phyloP scores from a whole-genome alignment of 805 yeast genomes.

The Yarrowia sp. region DNA sequence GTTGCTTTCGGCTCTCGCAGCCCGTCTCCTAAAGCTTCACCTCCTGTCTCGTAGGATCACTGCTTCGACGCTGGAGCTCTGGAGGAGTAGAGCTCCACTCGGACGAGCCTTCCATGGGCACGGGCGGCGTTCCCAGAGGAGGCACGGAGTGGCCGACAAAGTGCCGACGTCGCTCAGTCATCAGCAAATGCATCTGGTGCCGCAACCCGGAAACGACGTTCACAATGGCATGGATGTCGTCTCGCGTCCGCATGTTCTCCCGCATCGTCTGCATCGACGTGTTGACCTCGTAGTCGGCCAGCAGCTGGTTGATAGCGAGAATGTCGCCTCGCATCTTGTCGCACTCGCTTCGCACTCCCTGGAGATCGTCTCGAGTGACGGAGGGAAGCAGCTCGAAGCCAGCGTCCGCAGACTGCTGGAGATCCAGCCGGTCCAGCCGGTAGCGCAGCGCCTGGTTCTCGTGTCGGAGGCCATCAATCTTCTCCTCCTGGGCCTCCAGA shows the following conservation, averaged over 20 bases:
- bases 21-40: constrained; percentile 27
- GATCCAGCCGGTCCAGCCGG: constrained; percentile 34
- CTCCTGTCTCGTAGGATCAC: constrained; percentile 28
- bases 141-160: constrained; percentile 3
- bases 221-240: constrained; percentile 38
- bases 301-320: constrained; percentile 35
- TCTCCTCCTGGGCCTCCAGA: constrained; percentile 34
- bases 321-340: constrained; percentile 41
- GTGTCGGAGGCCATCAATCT: constrained; percentile 36
- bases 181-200: constrained; percentile 40
- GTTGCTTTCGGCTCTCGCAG: too few relatives aligned
- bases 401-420: constrained; percentile 30
- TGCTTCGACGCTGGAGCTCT: constrained; percentile 13
- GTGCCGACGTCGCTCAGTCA: constrained; percentile 36
- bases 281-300: constrained; percentile 39
- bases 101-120: constrained; percentile 7
- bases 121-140: background rate
- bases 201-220: constrained; percentile 39
- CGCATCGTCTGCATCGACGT: constrained; percentile 38
- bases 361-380: constrained; percentile 28
- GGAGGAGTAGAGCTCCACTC: constrained; percentile 1
- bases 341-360: constrained; percentile 34
- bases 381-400: constrained; percentile 34
- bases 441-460: constrained; percentile 38
- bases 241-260: constrained; percentile 38